Evolutionary conservation across 805 yeast species (phyloP).

Genomic region (Candida xyloterini): DNA sequence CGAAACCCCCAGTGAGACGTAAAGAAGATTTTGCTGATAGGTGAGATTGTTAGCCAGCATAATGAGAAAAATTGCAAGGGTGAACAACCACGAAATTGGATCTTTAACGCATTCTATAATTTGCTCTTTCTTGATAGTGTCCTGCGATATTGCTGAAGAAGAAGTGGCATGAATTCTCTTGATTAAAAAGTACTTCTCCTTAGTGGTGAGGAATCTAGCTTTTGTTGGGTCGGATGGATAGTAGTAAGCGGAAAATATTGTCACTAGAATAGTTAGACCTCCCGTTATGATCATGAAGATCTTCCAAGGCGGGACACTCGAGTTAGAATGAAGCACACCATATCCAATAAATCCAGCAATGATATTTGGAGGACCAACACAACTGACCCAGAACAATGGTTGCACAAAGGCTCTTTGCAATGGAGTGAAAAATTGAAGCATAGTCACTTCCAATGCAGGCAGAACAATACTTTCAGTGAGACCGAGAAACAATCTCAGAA

Average conservation of each 20-base stretch:
- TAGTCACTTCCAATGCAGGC: conserved; percentile 44
- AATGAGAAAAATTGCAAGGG: conserved; percentile 39
- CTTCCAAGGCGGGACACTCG: conserved; percentile 44
- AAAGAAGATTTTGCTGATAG: conserved; percentile 51
- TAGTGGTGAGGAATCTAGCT: conserved; percentile 43
- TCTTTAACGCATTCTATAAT: conserved; percentile 49
- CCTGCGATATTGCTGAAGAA: conserved; percentile 42
- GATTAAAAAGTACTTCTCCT: conserved; percentile 53
- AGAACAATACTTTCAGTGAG: conserved; percentile 44
- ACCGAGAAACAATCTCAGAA: conserved; percentile 50
- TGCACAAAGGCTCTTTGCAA: conserved; percentile 46
- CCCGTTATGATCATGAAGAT: conserved; percentile 56
- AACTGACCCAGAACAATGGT: conserved; percentile 51
- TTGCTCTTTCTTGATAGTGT: conserved; percentile 45
- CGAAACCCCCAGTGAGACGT: conserved; percentile 40
- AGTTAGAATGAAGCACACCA: conserved; percentile 31
- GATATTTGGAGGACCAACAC: conserved; percentile 41
- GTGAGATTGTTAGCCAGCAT: conserved; percentile 52
- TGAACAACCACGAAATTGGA: conserved; percentile 45
- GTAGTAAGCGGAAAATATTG: conserved; percentile 34
- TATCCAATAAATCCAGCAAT: conserved; percentile 42
- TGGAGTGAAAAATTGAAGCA: conserved; percentile 48
- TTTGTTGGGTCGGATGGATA: conserved; percentile 59
- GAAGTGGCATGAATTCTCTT: conserved; percentile 39
- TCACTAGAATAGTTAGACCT: conserved; percentile 44